These are phyloP conservation scores for Phytophthora constricta DNA, from an alignment of 352 stramenopile species.

Conservation along the genomic window DNA sequence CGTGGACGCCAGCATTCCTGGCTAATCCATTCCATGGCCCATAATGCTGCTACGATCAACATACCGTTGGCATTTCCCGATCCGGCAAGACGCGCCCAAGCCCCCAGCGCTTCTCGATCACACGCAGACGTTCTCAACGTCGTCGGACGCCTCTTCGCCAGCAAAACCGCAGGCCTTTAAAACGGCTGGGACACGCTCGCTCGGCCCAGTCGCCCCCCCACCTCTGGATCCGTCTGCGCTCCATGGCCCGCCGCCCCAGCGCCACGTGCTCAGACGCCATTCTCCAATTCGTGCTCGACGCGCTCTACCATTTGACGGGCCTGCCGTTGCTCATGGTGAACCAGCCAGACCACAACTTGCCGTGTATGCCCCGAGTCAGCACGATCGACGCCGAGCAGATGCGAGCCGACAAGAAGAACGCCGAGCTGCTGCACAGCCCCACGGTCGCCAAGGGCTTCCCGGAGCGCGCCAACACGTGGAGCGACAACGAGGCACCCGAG, in stretches of 20 bases:
- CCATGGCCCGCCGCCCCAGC: conserved; percentile 12
- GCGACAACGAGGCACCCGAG: conserved; percentile 36
- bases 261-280: conserved; percentile 28
- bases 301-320: conserved; percentile 35
- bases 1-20: conserved; percentile 16
- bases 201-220: conserved; percentile 18
- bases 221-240: conserved; percentile 5
- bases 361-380: conserved; percentile 22
- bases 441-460: conserved; percentile 12
- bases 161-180: conserved; percentile 33
- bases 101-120: conserved; percentile 7
- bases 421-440: conserved; percentile 22
- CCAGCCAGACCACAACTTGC: conserved; percentile 34
- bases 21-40: conserved; percentile 5
- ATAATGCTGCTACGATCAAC: conserved; percentile 11
- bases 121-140: conserved; percentile 18
- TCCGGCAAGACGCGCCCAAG: conserved; percentile 27
- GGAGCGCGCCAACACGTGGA: conserved; percentile 18
- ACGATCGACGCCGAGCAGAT: conserved; percentile 25
- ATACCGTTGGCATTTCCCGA: conserved; percentile 27
- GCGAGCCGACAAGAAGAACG: conserved; percentile 41
- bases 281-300: conserved; percentile 46
- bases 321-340: conserved; percentile 43
- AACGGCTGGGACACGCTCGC: conserved; percentile 40
- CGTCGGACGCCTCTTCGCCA: conserved; percentile 30